Evolutionary conservation across 2,329 filamentous ascomycete genomes (phyloP).

Genomic region (Penicillium brevicompactum): DNA sequence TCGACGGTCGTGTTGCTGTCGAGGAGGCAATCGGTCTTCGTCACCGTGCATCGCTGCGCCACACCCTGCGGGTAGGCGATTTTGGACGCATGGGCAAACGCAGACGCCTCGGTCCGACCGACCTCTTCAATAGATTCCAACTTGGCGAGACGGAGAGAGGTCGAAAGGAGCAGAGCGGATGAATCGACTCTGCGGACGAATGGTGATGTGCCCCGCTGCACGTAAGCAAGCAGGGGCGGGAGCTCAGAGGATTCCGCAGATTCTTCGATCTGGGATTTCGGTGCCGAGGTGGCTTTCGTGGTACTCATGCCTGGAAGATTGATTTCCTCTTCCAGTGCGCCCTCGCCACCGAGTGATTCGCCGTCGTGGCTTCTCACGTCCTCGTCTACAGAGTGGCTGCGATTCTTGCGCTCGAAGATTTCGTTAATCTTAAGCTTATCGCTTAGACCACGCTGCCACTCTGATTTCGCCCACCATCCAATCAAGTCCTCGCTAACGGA

Average conservation of each 20-base stretch:
- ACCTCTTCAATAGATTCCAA: conserved; percentile 67
- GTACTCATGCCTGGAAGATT: conserved; percentile 57
- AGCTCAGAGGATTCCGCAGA: conserved; percentile 1
- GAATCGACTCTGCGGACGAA: conserved; percentile 89
- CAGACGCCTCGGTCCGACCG: conserved; percentile 61
- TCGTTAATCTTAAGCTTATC: conserved; percentile 74
- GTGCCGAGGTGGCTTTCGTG: conserved; percentile 45
- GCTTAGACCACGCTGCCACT: conserved; percentile 81
- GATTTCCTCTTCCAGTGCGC: conserved; percentile 52
- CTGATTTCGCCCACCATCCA: conserved; percentile 93
- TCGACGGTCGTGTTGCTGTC: conserved; percentile 88
- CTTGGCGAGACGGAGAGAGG: conserved; percentile 85
- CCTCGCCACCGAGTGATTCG: conserved; percentile 37
- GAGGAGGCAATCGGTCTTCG: conserved; percentile 77
- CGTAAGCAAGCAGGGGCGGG: conserved; percentile 72
- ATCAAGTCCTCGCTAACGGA: conserved; percentile 89
- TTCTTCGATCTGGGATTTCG: conserved; percentile 1
- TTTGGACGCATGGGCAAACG: conserved; percentile 77
- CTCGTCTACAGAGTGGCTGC: conserved; percentile 43
- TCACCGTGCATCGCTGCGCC: conserved; percentile 78
- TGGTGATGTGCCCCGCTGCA: conserved; percentile 64
- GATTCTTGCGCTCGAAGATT: conserved; percentile 56
- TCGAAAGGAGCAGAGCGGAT: conserved; percentile 74
- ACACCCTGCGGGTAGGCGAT: conserved; percentile 82
- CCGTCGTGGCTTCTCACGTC: conserved; percentile 39